Evolutionary conservation across 176 grass and related monocot genomes (phyloP), one percentile per base, ranked within the genome.

Genomic region (Hsuehochloa calcarea): DNA sequence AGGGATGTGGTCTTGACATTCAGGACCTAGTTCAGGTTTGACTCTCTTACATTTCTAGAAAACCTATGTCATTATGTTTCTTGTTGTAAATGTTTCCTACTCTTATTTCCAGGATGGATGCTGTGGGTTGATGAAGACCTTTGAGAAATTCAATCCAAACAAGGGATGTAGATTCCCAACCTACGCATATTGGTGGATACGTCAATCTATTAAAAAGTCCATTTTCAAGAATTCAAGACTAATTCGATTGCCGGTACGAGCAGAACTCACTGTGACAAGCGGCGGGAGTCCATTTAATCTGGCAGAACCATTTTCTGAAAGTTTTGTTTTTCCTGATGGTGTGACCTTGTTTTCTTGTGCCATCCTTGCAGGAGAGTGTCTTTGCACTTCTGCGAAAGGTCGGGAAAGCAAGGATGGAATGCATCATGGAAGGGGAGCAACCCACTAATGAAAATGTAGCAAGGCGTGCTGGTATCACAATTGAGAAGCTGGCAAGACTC

Each of bases 131-230:
- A 90, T 98, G 89, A 95, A 87, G 85, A 92, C 93, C 68, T 95
- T 98, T 77, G 91, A 89, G 85, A 98, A 98, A 75, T 95, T 95
- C 80, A 90, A 98, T 82, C 90, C 91, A 29, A 87, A 84, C 83
- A 90, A 89, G 85, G 96, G 96, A 34, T 91, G 80, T 56, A 88
- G 93, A 80, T 95, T 95, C 86, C 78, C 91, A 14, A 93, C 93
- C 14, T 98, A 98, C 16, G 96, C 96, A 10, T 91, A 90, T 41
- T 98, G 91, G 91, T 98, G 96, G 96, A 93, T 98, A 74, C 91
- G 89, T 4, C 91, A 97, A 43, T 91, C 86, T 0, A 95, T 98
- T 45, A 98, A 85, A 58, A 98, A 90, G 74, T 88, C 95, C 27
- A 95, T 98, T 31, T 94, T 81, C 85, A 89, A 89, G 86, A 84